Base-by-base conservation (phyloP, 768 basidiomycete species). In the Neoboletus magnificus region DNA sequence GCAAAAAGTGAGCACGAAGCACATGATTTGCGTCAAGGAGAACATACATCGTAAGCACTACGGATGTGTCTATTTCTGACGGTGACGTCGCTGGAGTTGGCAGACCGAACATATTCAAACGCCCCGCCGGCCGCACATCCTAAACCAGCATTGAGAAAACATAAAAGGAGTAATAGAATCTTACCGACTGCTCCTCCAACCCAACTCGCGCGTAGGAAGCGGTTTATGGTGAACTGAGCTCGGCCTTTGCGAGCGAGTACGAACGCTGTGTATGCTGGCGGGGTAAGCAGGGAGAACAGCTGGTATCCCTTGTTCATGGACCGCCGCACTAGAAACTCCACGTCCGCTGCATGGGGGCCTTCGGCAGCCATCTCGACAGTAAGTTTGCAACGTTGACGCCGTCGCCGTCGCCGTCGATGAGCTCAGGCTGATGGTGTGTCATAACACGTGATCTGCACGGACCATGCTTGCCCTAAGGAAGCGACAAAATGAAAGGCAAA, bases 171-270 rank as follows among this genome's bases (percentile, higher is more conserved):
- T 15, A 23, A 12, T 7, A 18, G 29, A 45, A 25, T 22, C 52
- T 42, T 48, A 55, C 89, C 89, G 48, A 71, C 73, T 18, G 79
- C 67, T 30, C 89, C 86, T 18, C 86, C 85, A 5, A 85, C 63
- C 89, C 88, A 91, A 16, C 87, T 87, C 32, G 87, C 83, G 13
- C 87, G 82, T 35, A 91, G 76, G 16, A 85, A 62, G 27, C 79
- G 79, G 62, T 88, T 91, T 39, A 85, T 62, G 8, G 78, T 79
- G 52, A 90, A 72, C 29, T 81, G 76, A 15, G 74, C 69, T 32
- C 80, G 75, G 9, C 87, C 83, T 55, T 78, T 82, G 59, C 82
- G 78, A 33, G 76, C 74, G 33, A 88, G 59, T 12, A 81, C 67
- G 57, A 82, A 79, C 1, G 75, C 77, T 6, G 77, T 69, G 58